A percentile compares a stretch with the other conserved stretches of the same genome.
Conservation (phyloP, 31 red algal genomes). For the Asparagopsis taxiformis region DNA sequence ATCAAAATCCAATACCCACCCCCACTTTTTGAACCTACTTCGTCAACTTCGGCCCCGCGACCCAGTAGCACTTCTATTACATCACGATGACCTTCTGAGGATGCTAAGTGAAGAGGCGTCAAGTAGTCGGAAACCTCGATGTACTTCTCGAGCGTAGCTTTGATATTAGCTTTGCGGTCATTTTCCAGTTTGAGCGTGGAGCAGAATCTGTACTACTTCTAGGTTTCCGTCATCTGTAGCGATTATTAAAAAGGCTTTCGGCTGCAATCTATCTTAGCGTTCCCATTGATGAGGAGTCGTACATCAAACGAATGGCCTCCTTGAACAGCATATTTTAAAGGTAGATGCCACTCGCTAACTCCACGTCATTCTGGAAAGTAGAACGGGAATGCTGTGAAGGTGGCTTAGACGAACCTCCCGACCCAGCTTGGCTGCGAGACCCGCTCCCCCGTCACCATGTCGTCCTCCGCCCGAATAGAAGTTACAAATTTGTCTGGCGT, state of each 20-base stretch:
- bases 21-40: constrained; percentile 54
- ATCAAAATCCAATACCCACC: constrained; percentile 88
- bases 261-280: constrained; percentile 52
- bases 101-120: constrained; percentile 80
- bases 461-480: constrained; percentile 74
- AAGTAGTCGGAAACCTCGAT: constrained; percentile 76
- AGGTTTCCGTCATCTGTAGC: constrained; percentile 83
- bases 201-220: constrained; percentile 72
- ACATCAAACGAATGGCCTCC: constrained; percentile 68
- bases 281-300: constrained; percentile 51
- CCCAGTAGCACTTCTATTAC: constrained; percentile 78
- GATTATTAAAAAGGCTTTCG: constrained; percentile 85
- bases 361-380: constrained; percentile 84
- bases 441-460: constrained; percentile 68
- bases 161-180: constrained; percentile 75
- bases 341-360: constrained; percentile 74
- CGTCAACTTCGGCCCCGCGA: constrained; percentile 73
- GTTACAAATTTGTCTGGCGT: constrained; percentile 35
- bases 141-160: constrained; percentile 74
- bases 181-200: constrained; percentile 64
- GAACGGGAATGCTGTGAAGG: constrained; percentile 71
- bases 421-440: constrained; percentile 75
- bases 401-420: constrained; percentile 86
- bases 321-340: constrained; percentile 88
- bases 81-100: constrained; percentile 76